Base-by-base conservation (phyloP, 495 filamentous ascomycete genomes). In the Lepraria neglecta region DNA sequence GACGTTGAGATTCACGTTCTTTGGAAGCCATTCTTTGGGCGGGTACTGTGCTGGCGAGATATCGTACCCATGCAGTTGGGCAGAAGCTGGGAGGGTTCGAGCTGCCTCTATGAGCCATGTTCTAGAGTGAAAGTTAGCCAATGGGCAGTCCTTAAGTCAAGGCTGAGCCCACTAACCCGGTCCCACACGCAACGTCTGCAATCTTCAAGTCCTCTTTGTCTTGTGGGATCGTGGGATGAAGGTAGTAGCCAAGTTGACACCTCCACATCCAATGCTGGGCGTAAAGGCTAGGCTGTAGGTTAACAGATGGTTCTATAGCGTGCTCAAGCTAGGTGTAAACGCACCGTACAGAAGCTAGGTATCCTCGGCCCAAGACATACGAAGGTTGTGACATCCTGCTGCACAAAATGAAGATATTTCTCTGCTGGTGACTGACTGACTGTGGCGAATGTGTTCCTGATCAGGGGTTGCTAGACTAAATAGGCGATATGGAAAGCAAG, bases 1-100 rank as follows among this genome's bases (percentile, higher is more conserved):
- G 5, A 40, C 21, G 28, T n/a, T 21, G 14, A 65, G 38, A 4
- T 30, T 56, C 3, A 62, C 38, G 30, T 62, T 65, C 4, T 19
- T 35, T 15, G 63, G 50, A 2, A 65, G 59, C 45, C 27, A 43
- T 24, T 33, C 47, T 24, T 56, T 28, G 40, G 21, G 15, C 24
- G 63, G 63, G n/a, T 6, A 65, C 24, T 47, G 35, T n/a, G 33
- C 52, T 14, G 58, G 5, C 27, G 63, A 63, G 24, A 62, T 50
- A 58, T 62, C 59, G 17, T 55, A 65, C 50, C 58, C 60, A 35
- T 64, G 52, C 43, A 58, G 43, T 21, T 15, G 56, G 17, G 42
- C 43, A 7, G 46, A 52, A 52, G 46, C 28, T n/a, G 24, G 45
- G 24, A 50, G n/a, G n/a, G 38, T 43, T 45, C n/a, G 40, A 28